Base-by-base conservation (phyloP, 306 rosid genomes). In the Inga laurina region DNA sequence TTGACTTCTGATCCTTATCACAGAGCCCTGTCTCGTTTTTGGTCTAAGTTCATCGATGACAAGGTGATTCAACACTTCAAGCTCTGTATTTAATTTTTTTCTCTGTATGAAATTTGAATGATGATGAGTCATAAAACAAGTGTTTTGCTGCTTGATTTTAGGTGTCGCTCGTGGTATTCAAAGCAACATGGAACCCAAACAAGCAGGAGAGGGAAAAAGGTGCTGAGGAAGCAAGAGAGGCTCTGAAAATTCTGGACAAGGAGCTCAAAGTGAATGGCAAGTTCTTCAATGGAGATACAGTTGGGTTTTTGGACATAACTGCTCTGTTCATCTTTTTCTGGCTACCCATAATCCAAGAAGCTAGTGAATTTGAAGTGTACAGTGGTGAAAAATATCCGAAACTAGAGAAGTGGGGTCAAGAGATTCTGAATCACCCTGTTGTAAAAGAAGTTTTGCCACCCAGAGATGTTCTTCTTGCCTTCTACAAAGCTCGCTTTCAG, bases 21-120 rank as follows among this genome's bases (percentile, higher is more conserved):
- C 1, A 83, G 85, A 78, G 91, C 84, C 24, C 5, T 75, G 57
- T 84, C 89, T 44, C 82, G 82, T 3, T 85, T 88, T 61, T 88
- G 91, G 91, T 13, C 75, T 2, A 83, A 48, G 52, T 80, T 82
- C n/a, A 37, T 85, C 1, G 91, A 88, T 62, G 89, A 88, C 45
- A 83, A 85, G 91, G 91, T 52, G n/a, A 52, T 52, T 52, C n/a
- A 16, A 4, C 3, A 18, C 9, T 52, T 51, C 7, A 1, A 15
- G 4, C 27, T 54, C 3, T 8, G 2, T 1, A 11, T 44, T 44
- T 44, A 2, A 10, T 1, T n/a, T 3, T n/a, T n/a, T 57, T 59
- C 34, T 59, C 34, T 7, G 15, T 22, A 24, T 32, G 67, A 15
- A 24, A 22, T 22, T 61, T 24, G 34, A 11, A 39, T 39, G 8